Percentiles rank a stretch among this genome's conserved stretches.
These are phyloP conservation scores for Botryotinia narcissicola DNA, from an alignment of 2,329 filamentous ascomycete genomes.

Conservation along the genomic window DNA sequence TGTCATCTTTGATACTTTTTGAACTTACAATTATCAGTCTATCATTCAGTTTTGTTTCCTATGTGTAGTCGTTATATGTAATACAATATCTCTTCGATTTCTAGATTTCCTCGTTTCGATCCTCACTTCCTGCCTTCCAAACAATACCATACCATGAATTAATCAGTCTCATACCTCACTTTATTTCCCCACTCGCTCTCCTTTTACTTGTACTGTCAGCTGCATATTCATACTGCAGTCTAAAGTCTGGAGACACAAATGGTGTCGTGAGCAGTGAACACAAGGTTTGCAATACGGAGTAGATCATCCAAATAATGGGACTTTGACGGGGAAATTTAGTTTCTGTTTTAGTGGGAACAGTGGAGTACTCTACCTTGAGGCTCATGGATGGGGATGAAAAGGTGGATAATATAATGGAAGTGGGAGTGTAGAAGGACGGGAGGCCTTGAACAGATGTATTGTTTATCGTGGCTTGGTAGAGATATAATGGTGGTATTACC, in stretches of 20 bases:
- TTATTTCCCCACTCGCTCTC: neutral
- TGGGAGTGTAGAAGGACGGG: neutral
- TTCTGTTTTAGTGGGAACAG: neutral
- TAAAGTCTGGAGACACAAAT: neutral
- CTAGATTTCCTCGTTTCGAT: rapidly evolving
- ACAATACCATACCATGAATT: neutral
- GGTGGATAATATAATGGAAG: neutral
- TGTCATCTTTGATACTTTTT: neutral
- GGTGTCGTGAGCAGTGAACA: neutral
- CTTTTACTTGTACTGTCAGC: neutral
- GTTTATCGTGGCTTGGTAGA: neutral
- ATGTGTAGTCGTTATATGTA: neutral
- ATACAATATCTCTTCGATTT: too few species aligned
- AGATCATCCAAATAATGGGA: neutral
- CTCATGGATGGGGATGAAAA: neutral
- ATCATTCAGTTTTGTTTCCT: neutral
- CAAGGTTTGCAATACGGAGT: neutral
- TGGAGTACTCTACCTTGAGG: neutral
- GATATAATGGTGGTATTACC: neutral
- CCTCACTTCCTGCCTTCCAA: neutral
- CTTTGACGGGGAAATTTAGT: neutral
- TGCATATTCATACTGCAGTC: neutral
- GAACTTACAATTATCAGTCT: neutral
- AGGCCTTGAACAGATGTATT: too few species aligned
- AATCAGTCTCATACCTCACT: neutral